Base-by-base conservation (phyloP, 306 rosid species). In the Begonia peltatifolia region DNA sequence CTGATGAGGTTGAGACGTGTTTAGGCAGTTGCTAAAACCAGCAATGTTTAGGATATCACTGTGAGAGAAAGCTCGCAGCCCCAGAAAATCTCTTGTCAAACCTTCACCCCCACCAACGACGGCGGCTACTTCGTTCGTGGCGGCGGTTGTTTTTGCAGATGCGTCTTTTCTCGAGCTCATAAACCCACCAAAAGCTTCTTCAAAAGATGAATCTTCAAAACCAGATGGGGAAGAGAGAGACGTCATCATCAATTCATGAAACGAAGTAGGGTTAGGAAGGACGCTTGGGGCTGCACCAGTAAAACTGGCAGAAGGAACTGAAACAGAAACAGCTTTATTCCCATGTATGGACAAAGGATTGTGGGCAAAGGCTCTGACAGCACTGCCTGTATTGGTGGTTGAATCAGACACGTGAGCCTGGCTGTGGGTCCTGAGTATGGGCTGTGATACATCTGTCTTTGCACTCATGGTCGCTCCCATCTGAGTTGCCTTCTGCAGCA, bases 401-500 rank as follows among this genome's bases (percentile, higher is more conserved):
- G 62, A 46, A 50, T 67, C 46, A 41, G 89, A 41, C 93, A 80
- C 67, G 87, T 80, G 93, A 76, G 56, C 46, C 11, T 58, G 73
- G 3, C 56, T 58, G 74, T 83, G 81, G 84, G 82, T 9, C 64
- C 86, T 63, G 9, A 61, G 75, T 63, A 63, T 41, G 25, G 20
- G 51, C 59, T 42, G 66, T 54, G 38, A 62, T 43, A 10, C 60
- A 41, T 43, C 57, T 52, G 38, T 74, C 8, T 35, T 79, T 63
- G 38, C 64, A 47, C 81, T 76, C 70, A 74, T 76, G 52, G 94
- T 83, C 55, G 95, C 79, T 56, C 99, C 99, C 84, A 90, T 83
- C 60, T 86, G 87, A 53, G 99, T 89, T 63, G 99, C 96, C 69
- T 83, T 92, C 76, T 92, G 99, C 11, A 92, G 82, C 75, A 92